Conservation (phyloP, 306 rosid species). For the Hylodesmum podocarpum region DNA sequence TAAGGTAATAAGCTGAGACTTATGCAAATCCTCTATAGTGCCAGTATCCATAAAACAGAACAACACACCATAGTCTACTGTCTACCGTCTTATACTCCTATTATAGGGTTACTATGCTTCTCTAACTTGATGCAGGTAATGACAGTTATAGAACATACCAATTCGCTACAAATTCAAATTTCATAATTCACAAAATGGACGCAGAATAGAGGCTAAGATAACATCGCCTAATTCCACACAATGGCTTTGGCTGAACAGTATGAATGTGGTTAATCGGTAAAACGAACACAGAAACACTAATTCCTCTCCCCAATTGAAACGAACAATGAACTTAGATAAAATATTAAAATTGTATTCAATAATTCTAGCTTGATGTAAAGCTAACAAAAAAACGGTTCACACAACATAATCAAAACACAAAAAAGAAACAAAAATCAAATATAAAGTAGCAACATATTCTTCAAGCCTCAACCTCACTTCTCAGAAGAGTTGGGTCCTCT, state of each 20-base stretch:
- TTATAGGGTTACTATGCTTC: neutral
- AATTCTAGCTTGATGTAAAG: slow-evolving; percentile 2
- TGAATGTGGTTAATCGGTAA: neutral
- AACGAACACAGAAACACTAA: neutral
- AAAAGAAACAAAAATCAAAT: neutral
- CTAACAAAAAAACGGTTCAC: neutral
- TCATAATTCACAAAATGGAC: neutral
- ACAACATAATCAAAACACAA: neutral
- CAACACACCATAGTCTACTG: no score
- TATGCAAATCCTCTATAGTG: neutral
- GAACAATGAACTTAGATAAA: neutral
- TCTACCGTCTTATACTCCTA: no score
- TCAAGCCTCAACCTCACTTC: slow-evolving; percentile 23
- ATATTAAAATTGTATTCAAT: neutral
- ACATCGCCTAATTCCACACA: neutral
- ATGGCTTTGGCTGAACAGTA: neutral
- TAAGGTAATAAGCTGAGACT: no score
- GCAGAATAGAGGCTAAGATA: neutral
- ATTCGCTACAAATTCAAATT: neutral
- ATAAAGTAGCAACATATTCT: neutral
- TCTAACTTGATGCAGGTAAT: neutral
- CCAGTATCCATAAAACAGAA: no score
- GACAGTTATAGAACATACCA: neutral
- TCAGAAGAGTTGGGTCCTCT: slow-evolving; percentile 47
- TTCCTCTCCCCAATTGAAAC: neutral